A percentile compares a stretch with the other conserved stretches of the same genome.
Conservation (phyloP, 106 monocot genomes). For the Allium fistulosum region DNA sequence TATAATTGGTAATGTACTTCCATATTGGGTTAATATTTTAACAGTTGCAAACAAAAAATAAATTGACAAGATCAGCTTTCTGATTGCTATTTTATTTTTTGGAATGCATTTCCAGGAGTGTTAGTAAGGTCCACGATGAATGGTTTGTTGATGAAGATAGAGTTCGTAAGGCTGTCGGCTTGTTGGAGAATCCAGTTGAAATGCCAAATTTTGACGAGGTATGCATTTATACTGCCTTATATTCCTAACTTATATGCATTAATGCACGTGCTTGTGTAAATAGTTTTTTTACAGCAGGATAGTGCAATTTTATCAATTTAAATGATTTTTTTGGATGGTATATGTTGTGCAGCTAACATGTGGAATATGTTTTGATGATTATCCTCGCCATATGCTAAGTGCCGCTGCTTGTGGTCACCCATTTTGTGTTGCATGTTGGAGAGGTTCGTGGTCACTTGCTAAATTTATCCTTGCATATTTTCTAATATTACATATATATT, state of each 20-base stretch:
- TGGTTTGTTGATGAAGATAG: slow-evolving; percentile 85
- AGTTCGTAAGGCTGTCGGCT: slow-evolving; percentile 64
- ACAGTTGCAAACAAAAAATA: too few relatives aligned
- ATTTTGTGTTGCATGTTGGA: slow-evolving; percentile 86
- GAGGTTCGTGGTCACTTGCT: slow-evolving; percentile 44
- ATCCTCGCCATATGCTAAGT: slow-evolving; percentile 44
- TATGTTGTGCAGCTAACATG: slow-evolving; percentile 61
- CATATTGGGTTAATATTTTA: too few relatives aligned
- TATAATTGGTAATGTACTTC: slow-evolving; percentile 52
- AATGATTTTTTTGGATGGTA: neutral
- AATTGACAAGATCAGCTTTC: too few relatives aligned
- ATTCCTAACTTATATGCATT: neutral
- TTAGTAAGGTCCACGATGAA: slow-evolving; percentile 82
- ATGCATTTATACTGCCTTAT: slow-evolving; percentile 1
- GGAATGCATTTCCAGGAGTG: slow-evolving; percentile 39
- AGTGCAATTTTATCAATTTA: neutral
- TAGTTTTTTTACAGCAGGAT: neutral
- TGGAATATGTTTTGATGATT: slow-evolving; percentile 93
- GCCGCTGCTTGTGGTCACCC: slow-evolving; percentile 87
- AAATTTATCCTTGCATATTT: too few relatives aligned
- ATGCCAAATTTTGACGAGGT: slow-evolving; percentile 51
- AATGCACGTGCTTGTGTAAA: neutral
- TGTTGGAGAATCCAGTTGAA: slow-evolving; percentile 49
- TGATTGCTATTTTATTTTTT: too few relatives aligned
- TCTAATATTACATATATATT: too few relatives aligned